Evolutionary conservation across 2,329 filamentous ascomycete genomes (phyloP).

Genomic region (Aspergillus udagawae): DNA sequence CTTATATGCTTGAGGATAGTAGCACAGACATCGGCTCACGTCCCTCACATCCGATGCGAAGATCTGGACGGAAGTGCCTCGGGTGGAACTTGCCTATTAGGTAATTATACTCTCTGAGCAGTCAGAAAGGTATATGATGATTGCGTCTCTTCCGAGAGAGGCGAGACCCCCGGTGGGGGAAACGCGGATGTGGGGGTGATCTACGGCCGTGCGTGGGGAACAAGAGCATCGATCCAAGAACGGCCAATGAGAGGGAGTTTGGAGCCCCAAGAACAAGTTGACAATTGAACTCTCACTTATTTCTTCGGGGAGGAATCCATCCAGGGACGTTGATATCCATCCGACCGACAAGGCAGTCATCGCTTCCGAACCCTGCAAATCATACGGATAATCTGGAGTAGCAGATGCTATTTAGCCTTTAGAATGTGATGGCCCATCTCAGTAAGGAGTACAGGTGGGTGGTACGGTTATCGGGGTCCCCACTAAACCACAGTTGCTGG

Average conservation of each 20-base stretch:
- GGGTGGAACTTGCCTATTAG: neutral
- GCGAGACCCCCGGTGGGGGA: neutral
- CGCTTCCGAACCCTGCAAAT: no score
- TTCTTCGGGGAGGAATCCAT: no score
- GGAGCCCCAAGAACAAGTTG: neutral
- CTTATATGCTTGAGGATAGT: neutral
- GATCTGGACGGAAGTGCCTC: neutral
- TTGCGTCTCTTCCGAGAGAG: neutral
- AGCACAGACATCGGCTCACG: neutral
- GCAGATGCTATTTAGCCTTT: no score
- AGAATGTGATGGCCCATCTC: no score
- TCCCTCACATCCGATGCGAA: neutral
- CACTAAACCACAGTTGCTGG: no score
- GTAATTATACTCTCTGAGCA: neutral
- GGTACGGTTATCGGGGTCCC: no score
- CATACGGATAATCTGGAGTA: no score
- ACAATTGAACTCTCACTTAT: no score
- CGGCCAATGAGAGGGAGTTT: neutral
- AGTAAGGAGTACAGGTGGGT: no score
- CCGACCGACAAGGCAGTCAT: no score
- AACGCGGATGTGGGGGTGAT: neutral
- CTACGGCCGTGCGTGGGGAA: neutral
- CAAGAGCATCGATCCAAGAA: neutral
- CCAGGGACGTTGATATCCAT: no score
- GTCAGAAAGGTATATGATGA: neutral